phyloP scores from a whole-genome alignment of 2,329 filamentous ascomycete genomes.

The Magnaporthiopsis incrustans region DNA sequence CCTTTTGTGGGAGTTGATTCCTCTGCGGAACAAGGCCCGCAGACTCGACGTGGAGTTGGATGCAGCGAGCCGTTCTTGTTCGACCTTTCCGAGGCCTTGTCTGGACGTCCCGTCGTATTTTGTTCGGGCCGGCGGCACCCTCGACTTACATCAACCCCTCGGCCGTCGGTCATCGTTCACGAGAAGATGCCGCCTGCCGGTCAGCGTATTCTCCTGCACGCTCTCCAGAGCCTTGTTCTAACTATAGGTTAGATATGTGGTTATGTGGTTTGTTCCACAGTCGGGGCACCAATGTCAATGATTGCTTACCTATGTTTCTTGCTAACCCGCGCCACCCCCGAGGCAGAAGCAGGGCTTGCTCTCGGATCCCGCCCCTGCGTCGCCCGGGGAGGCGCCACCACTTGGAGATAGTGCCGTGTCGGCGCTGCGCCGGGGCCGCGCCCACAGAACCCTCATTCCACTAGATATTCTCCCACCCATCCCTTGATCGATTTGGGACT shows the following conservation, averaged over 20 bases:
- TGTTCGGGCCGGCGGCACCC: too few species aligned
- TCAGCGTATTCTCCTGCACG: neutral
- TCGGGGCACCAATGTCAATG: neutral
- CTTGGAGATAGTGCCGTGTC: neutral
- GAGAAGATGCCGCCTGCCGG: neutral
- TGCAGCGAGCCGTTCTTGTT: neutral
- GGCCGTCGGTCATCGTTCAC: too few species aligned
- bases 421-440: too few species aligned
- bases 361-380: neutral
- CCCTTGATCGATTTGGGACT: neutral
- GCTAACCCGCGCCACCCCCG: neutral
- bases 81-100: neutral
- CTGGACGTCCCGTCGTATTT: too few species aligned
- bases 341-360: neutral
- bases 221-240: neutral
- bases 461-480: too few species aligned
- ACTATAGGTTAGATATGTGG: too few species aligned
- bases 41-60: neutral
- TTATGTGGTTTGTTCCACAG: neutral
- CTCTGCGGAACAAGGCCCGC: neutral
- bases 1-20: too few species aligned
- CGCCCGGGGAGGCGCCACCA: neutral
- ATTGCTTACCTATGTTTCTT: neutral
- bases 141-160: too few species aligned
- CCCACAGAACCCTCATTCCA: neutral